Base-by-base conservation (phyloP, 1,284 basidiomycete genomes). In the Ceratobasidium sp. region DNA sequence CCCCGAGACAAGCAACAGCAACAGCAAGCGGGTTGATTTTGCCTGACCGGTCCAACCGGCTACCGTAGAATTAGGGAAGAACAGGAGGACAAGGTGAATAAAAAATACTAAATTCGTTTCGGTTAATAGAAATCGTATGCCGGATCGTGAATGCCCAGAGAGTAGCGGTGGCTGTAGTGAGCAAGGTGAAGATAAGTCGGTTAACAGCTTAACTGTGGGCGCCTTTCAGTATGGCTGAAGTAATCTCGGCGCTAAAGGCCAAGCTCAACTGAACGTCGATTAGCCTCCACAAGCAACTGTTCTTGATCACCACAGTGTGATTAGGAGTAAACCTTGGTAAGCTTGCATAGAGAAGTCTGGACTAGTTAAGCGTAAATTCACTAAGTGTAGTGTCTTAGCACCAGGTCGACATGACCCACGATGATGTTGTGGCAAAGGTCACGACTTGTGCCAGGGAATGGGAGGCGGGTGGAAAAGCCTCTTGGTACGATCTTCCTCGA, bases 391-490 rank as follows among this genome's bases (percentile, higher is more conserved):
- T 3, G 37, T 20, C 23, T 23, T 61, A 61, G 33, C 13, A 28
- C 33, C n/a, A 69, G 47, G 49, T 61, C 35, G 73, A 54, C 45
- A 75, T 75, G 73, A 51, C 73, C 63, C 73, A 75, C 26, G 37
- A 64, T 28, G 28, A 65, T 65, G 73, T 75, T 64, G 73, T 75
- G 73, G 45, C 73, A 39, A 63, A 65, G 28, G 73, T 75, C 51
- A 53, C 61, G 35, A 15, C 35, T 28, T 65, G 53, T 56, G 73
- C 73, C 31, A 37, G 61, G 63, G 60, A 65, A 56, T 75, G 73
- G 73, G 51, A 65, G 28, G n/a, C 73, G 23, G 61, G 73, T 39
- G 73, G 73, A 33, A 75, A 75, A 60, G 61, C 49, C 8, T 37
- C 73, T 39, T 75, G 73, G 73, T 75, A 37, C 37, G 73, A 13